Evolutionary conservation across 805 yeast genomes (phyloP).

Genomic region (Candida peoriensis): DNA sequence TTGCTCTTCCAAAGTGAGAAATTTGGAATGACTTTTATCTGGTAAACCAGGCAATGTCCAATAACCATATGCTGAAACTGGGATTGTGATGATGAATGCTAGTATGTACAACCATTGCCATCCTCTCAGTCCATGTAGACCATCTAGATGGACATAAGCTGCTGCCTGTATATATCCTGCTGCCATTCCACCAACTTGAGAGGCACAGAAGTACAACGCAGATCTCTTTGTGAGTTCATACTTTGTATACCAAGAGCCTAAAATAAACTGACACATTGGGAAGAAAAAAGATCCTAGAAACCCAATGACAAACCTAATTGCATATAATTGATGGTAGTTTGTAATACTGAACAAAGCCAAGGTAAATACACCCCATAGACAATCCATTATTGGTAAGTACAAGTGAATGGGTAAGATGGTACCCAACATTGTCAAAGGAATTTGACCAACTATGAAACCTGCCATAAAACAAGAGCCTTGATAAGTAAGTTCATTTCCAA

Average conservation of each 20-base stretch:
- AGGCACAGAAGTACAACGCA: constrained; percentile 26
- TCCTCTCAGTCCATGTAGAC: constrained; percentile 37
- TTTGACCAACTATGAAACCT: constrained; percentile 22
- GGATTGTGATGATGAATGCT: constrained; percentile 41
- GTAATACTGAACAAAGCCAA: constrained; percentile 13
- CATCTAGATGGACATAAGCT: constrained; percentile 29
- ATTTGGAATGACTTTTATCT: constrained; percentile 43
- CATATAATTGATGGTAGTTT: constrained; percentile 21
- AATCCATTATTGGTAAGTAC: constrained; percentile 20
- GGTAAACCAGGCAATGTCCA: constrained; percentile 66
- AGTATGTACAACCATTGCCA: constrained; percentile 48
- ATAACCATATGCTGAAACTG: constrained; percentile 42
- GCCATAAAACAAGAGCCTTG: constrained; percentile 14
- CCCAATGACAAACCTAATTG: constrained; percentile 29
- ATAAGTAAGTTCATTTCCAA: constrained; percentile 42
- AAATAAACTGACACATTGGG: constrained; percentile 27
- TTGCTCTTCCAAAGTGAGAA: constrained; percentile 50
- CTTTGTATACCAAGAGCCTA: constrained; percentile 32
- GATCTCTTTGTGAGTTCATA: constrained; percentile 29
- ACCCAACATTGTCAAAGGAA: constrained; percentile 22
- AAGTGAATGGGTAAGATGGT: constrained; percentile 14
- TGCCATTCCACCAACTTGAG: constrained; percentile 47
- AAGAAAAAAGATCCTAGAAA: constrained; percentile 30
- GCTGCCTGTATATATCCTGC: constrained; percentile 24
- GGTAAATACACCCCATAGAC: constrained; percentile 13